Evolutionary conservation across 75 land plant genomes (phyloP).

Genomic region (Pseudotsuga menziesii): DNA sequence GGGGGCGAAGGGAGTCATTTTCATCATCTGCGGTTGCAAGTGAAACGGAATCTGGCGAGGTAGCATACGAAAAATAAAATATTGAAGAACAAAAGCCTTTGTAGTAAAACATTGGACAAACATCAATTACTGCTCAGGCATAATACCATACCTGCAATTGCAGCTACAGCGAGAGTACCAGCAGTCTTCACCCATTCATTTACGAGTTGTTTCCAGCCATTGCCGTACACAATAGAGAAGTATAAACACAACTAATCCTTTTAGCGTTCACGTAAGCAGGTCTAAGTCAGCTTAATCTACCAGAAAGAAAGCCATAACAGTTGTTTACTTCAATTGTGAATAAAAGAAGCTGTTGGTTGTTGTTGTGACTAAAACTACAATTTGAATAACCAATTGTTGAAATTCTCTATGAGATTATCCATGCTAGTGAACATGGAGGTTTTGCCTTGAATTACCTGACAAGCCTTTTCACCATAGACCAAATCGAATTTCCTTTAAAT

Average conservation of each 20-base stretch:
- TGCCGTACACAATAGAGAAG: conserved; percentile 25
- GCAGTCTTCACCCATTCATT: conserved; percentile 72
- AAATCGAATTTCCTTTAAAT: conserved; percentile 55
- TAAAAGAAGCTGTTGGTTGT: background rate
- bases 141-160: conserved; percentile 39
- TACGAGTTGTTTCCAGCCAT: conserved; percentile 75
- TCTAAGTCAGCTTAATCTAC: background rate
- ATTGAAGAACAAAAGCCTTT: background rate
- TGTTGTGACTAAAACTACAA: background rate
- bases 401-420: too few relatives aligned
- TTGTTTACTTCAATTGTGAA: background rate
- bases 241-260: background rate
- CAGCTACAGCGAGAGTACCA: conserved; percentile 42
- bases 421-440: background rate
- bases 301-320: background rate
- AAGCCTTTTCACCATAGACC: conserved; percentile 49
- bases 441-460: conserved; percentile 40
- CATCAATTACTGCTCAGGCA: background rate
- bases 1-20: conserved; percentile 83
- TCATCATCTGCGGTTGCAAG: conserved; percentile 46
- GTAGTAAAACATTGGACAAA: background rate
- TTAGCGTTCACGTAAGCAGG: too few relatives aligned
- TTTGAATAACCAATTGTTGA: background rate
- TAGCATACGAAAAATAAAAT: conserved; percentile 6
- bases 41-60: conserved; percentile 40